Percentiles rank a stretch among this genome's conserved stretches.
Evolutionary conservation across 2,329 filamentous ascomycete species (phyloP).

Genomic region (Diaporthe sp.): DNA sequence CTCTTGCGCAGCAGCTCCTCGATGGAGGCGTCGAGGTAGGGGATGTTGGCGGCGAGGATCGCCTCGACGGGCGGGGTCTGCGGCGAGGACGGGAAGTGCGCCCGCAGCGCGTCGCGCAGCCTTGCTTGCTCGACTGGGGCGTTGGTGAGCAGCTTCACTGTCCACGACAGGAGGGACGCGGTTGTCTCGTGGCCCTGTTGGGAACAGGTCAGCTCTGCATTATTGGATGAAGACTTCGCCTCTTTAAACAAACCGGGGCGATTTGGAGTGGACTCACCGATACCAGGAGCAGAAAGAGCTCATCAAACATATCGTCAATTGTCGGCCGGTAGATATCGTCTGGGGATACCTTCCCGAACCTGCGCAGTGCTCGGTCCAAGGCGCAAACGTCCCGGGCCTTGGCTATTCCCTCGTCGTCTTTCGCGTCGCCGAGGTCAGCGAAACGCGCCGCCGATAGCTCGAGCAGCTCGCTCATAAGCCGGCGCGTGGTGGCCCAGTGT

Average conservation of each 20-base stretch:
- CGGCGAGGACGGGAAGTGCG: constrained; percentile 5
- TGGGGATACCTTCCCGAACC: constrained; percentile 27
- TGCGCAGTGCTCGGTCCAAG: constrained; percentile 25
- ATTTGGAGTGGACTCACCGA: constrained; percentile 4
- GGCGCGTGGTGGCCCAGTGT: constrained; percentile 26
- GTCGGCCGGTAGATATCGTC: constrained; percentile 24
- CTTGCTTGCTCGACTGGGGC: constrained; percentile 1
- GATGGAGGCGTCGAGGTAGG: constrained; percentile 32
- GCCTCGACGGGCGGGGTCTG: constrained; percentile 13
- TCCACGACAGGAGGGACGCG: constrained; percentile 30
- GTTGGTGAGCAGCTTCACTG: constrained; percentile 32
- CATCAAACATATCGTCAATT: constrained; percentile 31
- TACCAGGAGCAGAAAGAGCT: constrained; percentile 28
- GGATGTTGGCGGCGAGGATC: constrained; percentile 29
- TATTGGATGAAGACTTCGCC: background rate
- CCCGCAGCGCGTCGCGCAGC: constrained; percentile 26
- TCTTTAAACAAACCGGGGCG: background rate
- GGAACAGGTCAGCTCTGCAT: background rate
- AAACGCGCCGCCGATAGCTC: constrained; percentile 19
- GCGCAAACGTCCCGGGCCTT: constrained; percentile 27
- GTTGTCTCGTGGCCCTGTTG: constrained; percentile 32
- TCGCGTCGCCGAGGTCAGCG: constrained; percentile 19
- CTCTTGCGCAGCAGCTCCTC: constrained; percentile 31
- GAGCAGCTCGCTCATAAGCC: constrained; percentile 20
- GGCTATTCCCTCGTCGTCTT: background rate